Percentiles rank a stretch among this genome's conserved stretches.
Conservation (phyloP, 2,329 filamentous ascomycete genomes). For the Talaromyces rugulosus region DNA sequence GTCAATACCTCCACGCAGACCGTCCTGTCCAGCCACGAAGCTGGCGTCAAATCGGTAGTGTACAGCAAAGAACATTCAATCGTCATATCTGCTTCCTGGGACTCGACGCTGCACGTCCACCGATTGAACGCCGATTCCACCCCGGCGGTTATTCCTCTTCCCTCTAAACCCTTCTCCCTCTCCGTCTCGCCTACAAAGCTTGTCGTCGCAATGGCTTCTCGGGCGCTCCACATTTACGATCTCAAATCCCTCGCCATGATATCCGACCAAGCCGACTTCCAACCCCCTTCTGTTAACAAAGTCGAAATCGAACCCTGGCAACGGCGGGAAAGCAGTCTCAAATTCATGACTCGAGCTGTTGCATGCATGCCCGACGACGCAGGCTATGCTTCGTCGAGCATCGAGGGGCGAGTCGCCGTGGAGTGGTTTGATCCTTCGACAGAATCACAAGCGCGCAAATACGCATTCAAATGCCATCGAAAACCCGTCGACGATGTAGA, state of each 20-base stretch:
- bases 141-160: conserved; percentile 66
- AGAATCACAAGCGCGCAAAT: conserved; percentile 87
- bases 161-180: conserved; percentile 84
- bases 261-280: conserved; percentile 43
- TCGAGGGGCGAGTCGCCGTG: conserved; percentile 92
- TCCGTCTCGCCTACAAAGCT: conserved; percentile 75
- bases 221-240: conserved; percentile 93
- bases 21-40: conserved; percentile 71
- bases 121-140: conserved; percentile 52
- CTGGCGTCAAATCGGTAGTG: conserved; percentile 76
- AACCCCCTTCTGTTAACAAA: conserved; percentile 31
- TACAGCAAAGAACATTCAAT: conserved; percentile 74
- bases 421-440: conserved; percentile 94
- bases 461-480: conserved; percentile 97
- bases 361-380: conserved; percentile 96
- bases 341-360: conserved; percentile 91
- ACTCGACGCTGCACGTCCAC: conserved; percentile 83
- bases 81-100: conserved; percentile 89
- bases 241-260: conserved; percentile 61
- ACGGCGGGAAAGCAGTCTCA: conserved; percentile 84
- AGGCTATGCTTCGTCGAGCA: conserved; percentile 86
- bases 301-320: conserved; percentile 77
- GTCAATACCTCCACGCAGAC: conserved; percentile 68
- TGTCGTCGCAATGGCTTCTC: conserved; percentile 91
- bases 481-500: conserved; percentile 67